These are phyloP conservation scores for Yamadazyma jaroonii DNA, from an alignment of 1,139 yeast species.

Conservation along the genomic window DNA sequence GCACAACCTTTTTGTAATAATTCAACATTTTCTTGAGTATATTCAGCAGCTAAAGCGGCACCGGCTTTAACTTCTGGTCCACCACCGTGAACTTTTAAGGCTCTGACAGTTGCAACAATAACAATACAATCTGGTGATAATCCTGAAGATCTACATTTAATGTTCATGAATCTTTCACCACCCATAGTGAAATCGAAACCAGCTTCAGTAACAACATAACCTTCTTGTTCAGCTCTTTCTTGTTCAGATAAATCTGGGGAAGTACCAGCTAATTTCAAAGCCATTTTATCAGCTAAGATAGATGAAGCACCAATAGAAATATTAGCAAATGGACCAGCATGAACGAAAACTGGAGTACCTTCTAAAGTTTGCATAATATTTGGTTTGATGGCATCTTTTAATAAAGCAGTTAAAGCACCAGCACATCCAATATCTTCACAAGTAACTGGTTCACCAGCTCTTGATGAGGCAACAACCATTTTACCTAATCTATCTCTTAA, in stretches of 20 bases:
- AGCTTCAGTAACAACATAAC: constrained; percentile 95
- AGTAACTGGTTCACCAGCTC: constrained; percentile 83
- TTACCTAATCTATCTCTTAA: constrained; percentile 88
- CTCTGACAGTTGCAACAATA: constrained; percentile 96
- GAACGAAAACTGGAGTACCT: constrained; percentile 97
- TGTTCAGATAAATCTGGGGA: constrained; percentile 45
- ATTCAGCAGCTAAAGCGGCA: constrained; percentile 82
- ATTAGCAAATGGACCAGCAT: constrained; percentile 98
- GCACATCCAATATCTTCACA: constrained; percentile 97
- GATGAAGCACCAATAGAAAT: constrained; percentile 97
- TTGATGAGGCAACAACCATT: constrained; percentile 86
- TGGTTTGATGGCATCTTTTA: constrained; percentile 97
- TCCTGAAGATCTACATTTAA: constrained; percentile 93
- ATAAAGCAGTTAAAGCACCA: constrained; percentile 92
- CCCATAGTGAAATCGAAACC: constrained; percentile 99
- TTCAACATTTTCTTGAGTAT: constrained; percentile 82
- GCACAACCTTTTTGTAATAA: constrained; percentile 81
- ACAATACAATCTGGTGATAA: constrained; percentile 89
- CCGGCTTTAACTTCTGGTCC: constrained; percentile 98
- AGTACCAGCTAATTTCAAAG: constrained; percentile 86
- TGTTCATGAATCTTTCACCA: constrained; percentile 95
- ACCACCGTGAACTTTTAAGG: constrained; percentile 96
- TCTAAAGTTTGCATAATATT: constrained; percentile 97
- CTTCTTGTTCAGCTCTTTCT: constrained; percentile 62
- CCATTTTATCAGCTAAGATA: constrained; percentile 92